A percentile compares a stretch with the other conserved stretches of the same genome.
Evolutionary conservation across 371 early-diverging fungal species (phyloP).

Genomic region (Mortierella sp.): DNA sequence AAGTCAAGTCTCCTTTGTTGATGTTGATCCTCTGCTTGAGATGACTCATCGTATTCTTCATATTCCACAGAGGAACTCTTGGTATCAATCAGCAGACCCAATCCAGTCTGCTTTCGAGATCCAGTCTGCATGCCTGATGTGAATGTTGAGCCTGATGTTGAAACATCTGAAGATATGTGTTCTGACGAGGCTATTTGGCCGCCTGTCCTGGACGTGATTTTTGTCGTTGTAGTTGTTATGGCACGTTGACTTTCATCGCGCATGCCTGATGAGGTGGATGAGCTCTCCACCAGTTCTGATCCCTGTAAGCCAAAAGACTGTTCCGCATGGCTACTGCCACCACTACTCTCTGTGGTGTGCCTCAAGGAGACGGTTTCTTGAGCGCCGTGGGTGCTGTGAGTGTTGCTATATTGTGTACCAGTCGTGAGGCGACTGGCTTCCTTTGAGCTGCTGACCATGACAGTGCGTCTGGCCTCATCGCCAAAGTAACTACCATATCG

Average conservation of each 20-base stretch:
- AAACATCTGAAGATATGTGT: neutral
- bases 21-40: slow-evolving; percentile 11
- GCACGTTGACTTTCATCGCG: slow-evolving; percentile 12
- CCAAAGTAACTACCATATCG: slow-evolving; percentile 36
- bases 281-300: slow-evolving; percentile 1
- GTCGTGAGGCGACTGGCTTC: slow-evolving; percentile 31
- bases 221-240: slow-evolving; percentile 16
- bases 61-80: slow-evolving; percentile 16
- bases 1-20: slow-evolving; percentile 28
- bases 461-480: slow-evolving; percentile 17
- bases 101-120: neutral
- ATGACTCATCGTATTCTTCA: slow-evolving; percentile 11
- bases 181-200: neutral
- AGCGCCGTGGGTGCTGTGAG: slow-evolving; percentile 3
- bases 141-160: neutral
- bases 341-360: neutral
- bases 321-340: neutral
- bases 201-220: neutral
- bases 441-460: slow-evolving; percentile 18
- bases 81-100: slow-evolving; percentile 34
- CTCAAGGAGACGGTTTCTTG: slow-evolving; percentile 10
- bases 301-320: neutral
- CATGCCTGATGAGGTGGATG: neutral
- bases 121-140: neutral
- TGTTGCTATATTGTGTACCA: neutral